These are phyloP conservation scores for Penicillium canariense DNA, from an alignment of 495 filamentous ascomycete genomes.

Conservation along the genomic window DNA sequence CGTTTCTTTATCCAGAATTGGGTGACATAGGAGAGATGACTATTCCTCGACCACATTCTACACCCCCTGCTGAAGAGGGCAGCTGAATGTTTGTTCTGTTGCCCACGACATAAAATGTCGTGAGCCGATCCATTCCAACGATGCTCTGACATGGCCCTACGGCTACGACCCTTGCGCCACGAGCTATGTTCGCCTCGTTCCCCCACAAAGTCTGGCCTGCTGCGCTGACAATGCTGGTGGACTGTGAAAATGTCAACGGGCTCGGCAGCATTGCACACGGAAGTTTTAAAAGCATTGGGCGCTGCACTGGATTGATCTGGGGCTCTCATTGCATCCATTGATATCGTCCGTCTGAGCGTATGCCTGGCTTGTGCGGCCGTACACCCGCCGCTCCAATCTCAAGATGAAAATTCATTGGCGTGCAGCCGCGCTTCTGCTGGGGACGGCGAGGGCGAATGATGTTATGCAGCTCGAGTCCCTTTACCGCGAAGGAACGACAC, in stretches of 20 bases:
- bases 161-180: neutral
- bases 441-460: neutral
- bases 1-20: too few species aligned
- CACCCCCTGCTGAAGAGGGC: neutral
- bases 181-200: neutral
- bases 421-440: neutral
- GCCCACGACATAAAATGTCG: neutral
- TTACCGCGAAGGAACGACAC: conserved; percentile 3
- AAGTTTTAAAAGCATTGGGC: neutral
- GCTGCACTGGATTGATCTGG: neutral
- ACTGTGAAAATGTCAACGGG: too few species aligned
- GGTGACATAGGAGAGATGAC: too few species aligned
- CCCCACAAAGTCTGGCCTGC: neutral
- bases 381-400: neutral
- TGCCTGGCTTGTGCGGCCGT: neutral
- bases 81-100: neutral
- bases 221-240: neutral
- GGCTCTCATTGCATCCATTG: neutral
- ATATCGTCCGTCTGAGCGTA: neutral
- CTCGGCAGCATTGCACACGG: too few species aligned
- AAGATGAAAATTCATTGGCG: conserved; percentile 4
- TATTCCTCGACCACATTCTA: too few species aligned
- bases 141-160: neutral
- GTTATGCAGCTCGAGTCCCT: neutral
- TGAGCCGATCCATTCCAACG: neutral